Evolutionary conservation across 2,329 filamentous ascomycete species (phyloP).

Genomic region (Arachnomyces sp.): DNA sequence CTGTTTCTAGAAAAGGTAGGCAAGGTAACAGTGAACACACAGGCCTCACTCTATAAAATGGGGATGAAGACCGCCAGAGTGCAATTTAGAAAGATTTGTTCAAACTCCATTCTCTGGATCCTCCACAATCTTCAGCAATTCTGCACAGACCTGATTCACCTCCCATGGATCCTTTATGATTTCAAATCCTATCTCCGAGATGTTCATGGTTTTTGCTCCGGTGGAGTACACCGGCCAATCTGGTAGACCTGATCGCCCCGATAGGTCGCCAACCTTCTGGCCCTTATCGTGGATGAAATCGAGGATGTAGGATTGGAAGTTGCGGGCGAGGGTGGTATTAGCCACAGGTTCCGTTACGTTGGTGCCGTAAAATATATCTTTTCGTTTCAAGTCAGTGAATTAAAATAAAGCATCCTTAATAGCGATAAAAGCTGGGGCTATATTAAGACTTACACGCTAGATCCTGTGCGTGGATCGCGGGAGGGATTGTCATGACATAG

Average conservation of each 20-base stretch:
- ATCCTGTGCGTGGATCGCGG: slow-evolving; percentile 9
- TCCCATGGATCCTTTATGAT: background rate
- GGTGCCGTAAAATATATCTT: slow-evolving; percentile 5
- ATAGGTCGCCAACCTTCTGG: background rate
- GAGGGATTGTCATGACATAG: slow-evolving; percentile 11
- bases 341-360: slow-evolving; percentile 3
- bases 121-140: background rate
- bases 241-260: background rate
- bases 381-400: background rate
- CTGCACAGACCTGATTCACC: background rate
- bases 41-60: no score
- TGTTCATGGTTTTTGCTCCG: background rate
- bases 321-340: slow-evolving; percentile 2
- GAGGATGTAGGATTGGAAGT: slow-evolving; percentile 8
- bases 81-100: no score
- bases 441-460: slow-evolving; percentile 11
- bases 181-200: background rate
- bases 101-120: slow-evolving; percentile 1
- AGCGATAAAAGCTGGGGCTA: no score
- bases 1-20: no score
- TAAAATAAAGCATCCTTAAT: no score
- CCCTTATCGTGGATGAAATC: slow-evolving; percentile 3
- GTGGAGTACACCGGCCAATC: slow-evolving; percentile 4
- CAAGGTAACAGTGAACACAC: no score
- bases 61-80: no score